A percentile compares a stretch with the other conserved stretches of the same genome.
Conservation (phyloP, 225 moss, liverwort and hornwort genomes). For the Pseudoscleropodium purum region DNA sequence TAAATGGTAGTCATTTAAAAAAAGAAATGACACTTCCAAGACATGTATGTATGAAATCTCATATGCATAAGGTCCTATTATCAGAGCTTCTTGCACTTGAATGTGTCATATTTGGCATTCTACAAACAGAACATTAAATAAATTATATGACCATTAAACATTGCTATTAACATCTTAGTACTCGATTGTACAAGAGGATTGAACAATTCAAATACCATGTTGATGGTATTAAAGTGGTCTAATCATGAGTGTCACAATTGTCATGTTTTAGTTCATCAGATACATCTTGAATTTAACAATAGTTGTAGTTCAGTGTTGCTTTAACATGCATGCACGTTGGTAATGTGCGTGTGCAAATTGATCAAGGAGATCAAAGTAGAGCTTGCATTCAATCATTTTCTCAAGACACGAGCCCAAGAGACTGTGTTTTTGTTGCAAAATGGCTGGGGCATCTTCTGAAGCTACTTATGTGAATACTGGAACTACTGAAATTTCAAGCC, state of each 20-base stretch:
- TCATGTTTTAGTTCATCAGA: not conserved
- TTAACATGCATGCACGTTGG: too few relatives aligned
- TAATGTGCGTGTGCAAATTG: not conserved
- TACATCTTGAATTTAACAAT: not conserved
- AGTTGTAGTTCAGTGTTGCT: too few relatives aligned
- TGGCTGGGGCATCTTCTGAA: not conserved
- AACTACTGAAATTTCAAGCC: not conserved
- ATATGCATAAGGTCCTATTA: too few relatives aligned
- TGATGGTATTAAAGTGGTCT: not conserved
- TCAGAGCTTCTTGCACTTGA: not conserved
- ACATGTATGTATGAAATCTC: not conserved
- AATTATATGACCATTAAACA: not conserved
- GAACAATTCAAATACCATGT: too few relatives aligned
- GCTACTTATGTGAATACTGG: too few relatives aligned
- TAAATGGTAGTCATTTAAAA: not conserved
- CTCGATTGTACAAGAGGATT: too few relatives aligned
- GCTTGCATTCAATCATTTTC: not conserved
- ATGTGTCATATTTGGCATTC: too few relatives aligned
- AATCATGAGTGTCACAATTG: not conserved
- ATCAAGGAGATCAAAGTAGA: not conserved
- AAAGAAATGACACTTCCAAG: not conserved
- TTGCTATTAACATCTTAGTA: accelerated
- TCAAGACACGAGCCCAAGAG: accelerated
- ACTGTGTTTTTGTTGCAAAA: not conserved
- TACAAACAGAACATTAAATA: not conserved